These are phyloP conservation scores for Chytriomyces hyalinus DNA, from an alignment of 192 early-diverging fungal species.

Conservation along the genomic window DNA sequence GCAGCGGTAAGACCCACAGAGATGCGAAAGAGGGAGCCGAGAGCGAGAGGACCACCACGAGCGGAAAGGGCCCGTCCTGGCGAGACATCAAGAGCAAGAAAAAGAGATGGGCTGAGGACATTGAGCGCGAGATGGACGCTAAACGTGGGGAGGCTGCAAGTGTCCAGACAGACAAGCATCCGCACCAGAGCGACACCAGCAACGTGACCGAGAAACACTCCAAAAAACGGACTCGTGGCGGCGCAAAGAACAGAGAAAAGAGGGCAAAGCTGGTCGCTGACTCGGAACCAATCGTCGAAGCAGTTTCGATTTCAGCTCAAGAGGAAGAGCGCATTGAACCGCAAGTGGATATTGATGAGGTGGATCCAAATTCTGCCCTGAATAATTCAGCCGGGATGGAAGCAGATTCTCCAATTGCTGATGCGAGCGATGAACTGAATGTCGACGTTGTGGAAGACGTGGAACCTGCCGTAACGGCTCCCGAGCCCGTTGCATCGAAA, in stretches of 20 bases:
- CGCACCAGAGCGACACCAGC: background rate
- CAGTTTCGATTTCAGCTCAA: background rate
- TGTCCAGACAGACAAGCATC: background rate
- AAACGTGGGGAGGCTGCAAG: background rate
- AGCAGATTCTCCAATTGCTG: no score
- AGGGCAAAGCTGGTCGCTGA: constrained; percentile 30
- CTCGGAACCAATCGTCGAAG: background rate
- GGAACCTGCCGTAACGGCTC: background rate
- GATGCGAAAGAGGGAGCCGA: background rate
- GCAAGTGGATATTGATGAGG: no score
- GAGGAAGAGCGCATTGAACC: no score
- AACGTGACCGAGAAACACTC: background rate
- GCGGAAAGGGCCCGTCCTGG: background rate
- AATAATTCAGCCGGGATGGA: no score
- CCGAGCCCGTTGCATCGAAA: background rate
- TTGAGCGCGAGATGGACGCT: constrained; percentile 24
- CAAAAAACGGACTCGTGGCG: constrained; percentile 41
- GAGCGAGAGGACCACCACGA: background rate
- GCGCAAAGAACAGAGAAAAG: constrained; percentile 36
- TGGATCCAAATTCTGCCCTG: no score
- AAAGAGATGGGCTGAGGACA: constrained; percentile 27
- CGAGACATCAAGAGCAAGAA: constrained; percentile 20
- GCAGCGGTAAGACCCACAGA: background rate
- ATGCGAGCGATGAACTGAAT: no score
- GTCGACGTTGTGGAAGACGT: background rate